Evolutionary conservation across 768 basidiomycete species (phyloP), one percentile per base, ranked within the genome.

Genomic region (Lyophyllum atratum): DNA sequence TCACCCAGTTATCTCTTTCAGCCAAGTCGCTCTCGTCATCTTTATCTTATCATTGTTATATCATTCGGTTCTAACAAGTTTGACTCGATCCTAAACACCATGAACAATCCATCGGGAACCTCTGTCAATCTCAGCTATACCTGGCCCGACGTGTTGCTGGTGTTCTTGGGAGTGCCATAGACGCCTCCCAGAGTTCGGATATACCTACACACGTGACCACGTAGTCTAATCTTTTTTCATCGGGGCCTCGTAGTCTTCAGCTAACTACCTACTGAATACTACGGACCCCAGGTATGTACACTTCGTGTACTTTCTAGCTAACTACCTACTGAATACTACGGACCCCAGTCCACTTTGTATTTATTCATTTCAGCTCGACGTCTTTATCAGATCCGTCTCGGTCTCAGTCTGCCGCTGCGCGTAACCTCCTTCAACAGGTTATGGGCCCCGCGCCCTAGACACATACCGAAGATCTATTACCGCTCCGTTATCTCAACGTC

Each of bases 391-490:
- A 43, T 43, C 42, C 4, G 37, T 43, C 22, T 43, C 42, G 21
- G 42, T 43, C n/a, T 43, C 42, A 43, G 42, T 43, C 42, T 21
- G 42, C 42, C 42, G 42, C 42, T 43, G 42, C 42, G 42, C 42
- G 17, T 37, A 37, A 24, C 49, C 33, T 50, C 28, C 29, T 31
- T 31, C 29, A 31, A 31, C 34, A 37, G 50, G 51, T 52, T 52
- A 52, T 52, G 51, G 51, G 51, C 51, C 51, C 34, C 33, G 31
- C 34, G 22, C 28, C 28, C 29, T 21, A 50, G 33, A 50, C 33
- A 24, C 22, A 39, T 19, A 52, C 40, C 26, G 12, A 40, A 40
- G 7, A 40, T 52, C 51, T 52, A 47, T 24, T n/a, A 6, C 21
- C 15, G 37, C 37, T 52, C 51, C 7, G 37, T 28, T 52, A 12